Evolutionary conservation across 2,329 filamentous ascomycete genomes (phyloP).

Genomic region (Fusarium chaquense): DNA sequence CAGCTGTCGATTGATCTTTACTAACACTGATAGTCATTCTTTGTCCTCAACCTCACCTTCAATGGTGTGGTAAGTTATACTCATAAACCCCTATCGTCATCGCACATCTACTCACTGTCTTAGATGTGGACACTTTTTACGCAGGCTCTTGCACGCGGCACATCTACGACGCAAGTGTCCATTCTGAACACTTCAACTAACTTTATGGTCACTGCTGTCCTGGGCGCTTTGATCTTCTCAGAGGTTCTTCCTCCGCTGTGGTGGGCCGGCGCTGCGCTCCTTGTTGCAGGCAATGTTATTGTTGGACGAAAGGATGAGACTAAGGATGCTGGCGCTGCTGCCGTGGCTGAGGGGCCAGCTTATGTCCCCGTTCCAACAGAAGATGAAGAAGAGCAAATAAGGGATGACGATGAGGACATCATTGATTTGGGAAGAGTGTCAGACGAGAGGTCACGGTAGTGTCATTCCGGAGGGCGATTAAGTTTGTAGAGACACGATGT

Average conservation of each 20-base stretch:
- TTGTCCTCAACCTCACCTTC: constrained; percentile 78
- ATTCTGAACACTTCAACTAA: constrained; percentile 87
- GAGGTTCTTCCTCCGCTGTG: constrained; percentile 79
- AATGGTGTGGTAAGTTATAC: constrained; percentile 71
- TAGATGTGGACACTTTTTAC: constrained; percentile 89
- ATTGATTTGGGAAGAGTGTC: constrained; percentile 51
- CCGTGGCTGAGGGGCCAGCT: constrained; percentile 43
- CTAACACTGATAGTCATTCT: constrained; percentile 69
- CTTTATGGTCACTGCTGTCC: constrained; percentile 80
- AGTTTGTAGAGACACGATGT: not conserved
- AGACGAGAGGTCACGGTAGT: constrained; percentile 37
- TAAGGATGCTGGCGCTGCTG: constrained; percentile 40
- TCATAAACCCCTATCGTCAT: not conserved
- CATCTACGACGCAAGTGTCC: constrained; percentile 82
- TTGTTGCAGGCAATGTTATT: constrained; percentile 82
- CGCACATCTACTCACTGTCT: constrained; percentile 4
- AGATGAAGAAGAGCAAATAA: constrained; percentile 38
- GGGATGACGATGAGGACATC: constrained; percentile 53
- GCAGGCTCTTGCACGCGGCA: constrained; percentile 77
- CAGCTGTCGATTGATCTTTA: not conserved
- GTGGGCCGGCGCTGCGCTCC: constrained; percentile 79
- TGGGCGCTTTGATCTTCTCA: constrained; percentile 77
- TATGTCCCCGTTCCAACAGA: constrained; percentile 50
- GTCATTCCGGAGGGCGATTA: not conserved
- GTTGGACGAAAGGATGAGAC: constrained; percentile 76